Base-by-base conservation (phyloP, 1,284 basidiomycete genomes). In the Cryptococcus sp. region DNA sequence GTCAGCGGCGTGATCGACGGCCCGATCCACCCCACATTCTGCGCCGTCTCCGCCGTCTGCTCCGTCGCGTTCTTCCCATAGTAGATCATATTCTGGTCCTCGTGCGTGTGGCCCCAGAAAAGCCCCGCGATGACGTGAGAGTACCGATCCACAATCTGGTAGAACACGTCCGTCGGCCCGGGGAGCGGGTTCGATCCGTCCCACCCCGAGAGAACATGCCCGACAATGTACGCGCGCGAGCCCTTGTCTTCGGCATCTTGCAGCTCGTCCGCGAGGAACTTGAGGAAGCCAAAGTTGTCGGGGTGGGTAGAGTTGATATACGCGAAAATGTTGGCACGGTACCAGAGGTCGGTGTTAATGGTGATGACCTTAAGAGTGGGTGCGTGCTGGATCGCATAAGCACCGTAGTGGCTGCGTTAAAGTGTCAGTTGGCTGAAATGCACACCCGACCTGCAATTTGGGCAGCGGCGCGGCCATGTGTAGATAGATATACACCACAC, bases 71-170 rank as follows among this genome's bases (percentile, higher is more conserved):
- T 88, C 68, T 88, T 85, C 9, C 82, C 72, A 68, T 91, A 91
- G 73, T 83, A 91, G 46, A 91, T 83, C 84, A 83, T 84, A 54
- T 88, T 71, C 72, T 88, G 82, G 70, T 91, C 89, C 70, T 91
- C 87, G 61, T 91, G 88, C 1, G 87, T 86, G 70, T 91, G 89
- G 1, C 88, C 88, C 66, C 82, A 89, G 78, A 90, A 89, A 45
- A 89, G 63, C 85, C 86, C 85, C 33, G 87, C 85, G 58, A 91
- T 88, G 55, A 89, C 87, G 68, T 89, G 86, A 4, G 88, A 85
- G 73, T 83, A 91, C 16, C 88, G 84, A 66, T 89, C 87, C 53
- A 91, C 86, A 56, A 88, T 91, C 55, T 64, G 60, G 55, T 70
- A 59, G 50, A 66, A 67, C 8, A 56, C 46, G 44, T 67, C 59